These are phyloP conservation scores for Alternaria rosae DNA, from an alignment of 2,329 filamentous ascomycete species.

Conservation along the genomic window DNA sequence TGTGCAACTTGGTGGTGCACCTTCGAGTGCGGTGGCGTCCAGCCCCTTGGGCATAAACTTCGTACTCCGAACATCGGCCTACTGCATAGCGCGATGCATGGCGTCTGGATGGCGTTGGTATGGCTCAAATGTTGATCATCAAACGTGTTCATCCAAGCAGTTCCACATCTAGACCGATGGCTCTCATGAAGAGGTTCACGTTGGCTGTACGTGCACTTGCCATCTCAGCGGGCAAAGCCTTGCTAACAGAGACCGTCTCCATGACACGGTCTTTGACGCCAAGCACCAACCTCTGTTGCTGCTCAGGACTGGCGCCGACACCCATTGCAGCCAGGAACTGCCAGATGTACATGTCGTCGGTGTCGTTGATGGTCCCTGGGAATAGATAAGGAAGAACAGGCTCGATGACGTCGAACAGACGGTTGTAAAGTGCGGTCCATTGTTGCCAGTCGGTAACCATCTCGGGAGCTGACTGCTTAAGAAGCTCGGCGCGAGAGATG, in stretches of 20 bases:
- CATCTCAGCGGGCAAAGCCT: constrained; percentile 88
- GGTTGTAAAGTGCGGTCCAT: constrained; percentile 84
- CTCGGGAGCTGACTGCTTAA: constrained; percentile 81
- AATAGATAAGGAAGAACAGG: constrained; percentile 85
- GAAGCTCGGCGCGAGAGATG: constrained; percentile 88
- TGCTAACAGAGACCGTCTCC: constrained; percentile 88
- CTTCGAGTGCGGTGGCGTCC: not conserved
- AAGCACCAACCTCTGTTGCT: constrained; percentile 92
- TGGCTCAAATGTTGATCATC: constrained; percentile 4
- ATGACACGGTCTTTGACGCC: constrained; percentile 98
- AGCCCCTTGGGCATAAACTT: not conserved
- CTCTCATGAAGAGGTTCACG: constrained; percentile 98
- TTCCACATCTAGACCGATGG: constrained; percentile 97
- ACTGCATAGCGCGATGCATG: not conserved
- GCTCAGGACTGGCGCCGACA: constrained; percentile 89
- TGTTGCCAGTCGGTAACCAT: constrained; percentile 72
- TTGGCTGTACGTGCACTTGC: constrained; percentile 83
- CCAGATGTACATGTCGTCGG: constrained; percentile 97
- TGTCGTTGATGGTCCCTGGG: constrained; percentile 86
- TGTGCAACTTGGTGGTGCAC: not conserved
- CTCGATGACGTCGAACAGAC: constrained; percentile 86
- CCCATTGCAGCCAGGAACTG: constrained; percentile 96
- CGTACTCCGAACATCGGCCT: not conserved
- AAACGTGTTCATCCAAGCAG: constrained; percentile 63
- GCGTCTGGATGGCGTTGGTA: constrained; percentile 2